Conservation (phyloP, 2,329 filamentous ascomycete genomes). For the Fusarium napiforme region DNA sequence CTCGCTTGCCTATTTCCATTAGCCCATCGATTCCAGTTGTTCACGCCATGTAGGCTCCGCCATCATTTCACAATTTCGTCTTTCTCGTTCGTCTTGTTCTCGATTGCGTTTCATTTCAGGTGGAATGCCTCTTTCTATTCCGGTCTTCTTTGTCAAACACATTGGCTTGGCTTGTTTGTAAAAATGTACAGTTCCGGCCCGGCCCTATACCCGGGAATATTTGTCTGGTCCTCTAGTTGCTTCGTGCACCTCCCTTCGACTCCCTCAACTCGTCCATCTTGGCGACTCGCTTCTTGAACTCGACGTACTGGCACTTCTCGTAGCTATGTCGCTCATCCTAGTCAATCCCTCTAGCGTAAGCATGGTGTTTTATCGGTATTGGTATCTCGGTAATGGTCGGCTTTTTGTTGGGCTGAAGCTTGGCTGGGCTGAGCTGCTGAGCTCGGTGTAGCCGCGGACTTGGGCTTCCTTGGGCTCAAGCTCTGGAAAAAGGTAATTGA, state of each 20-base stretch:
- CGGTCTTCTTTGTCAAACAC: constrained; percentile 39
- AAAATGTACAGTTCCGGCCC: constrained; percentile 48
- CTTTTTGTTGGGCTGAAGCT: constrained; percentile 7
- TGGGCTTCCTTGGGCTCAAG: constrained; percentile 2
- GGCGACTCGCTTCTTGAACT: constrained; percentile 97
- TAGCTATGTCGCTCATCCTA: constrained; percentile 97
- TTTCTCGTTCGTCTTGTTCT: constrained; percentile 8
- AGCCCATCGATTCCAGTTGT: constrained; percentile 41
- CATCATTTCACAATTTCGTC: constrained; percentile 24
- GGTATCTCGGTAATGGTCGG: constrained; percentile 26
- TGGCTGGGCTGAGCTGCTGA: neutral
- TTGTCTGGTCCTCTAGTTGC: constrained; percentile 70
- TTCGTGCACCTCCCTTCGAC: constrained; percentile 84
- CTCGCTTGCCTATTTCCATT: constrained; percentile 36
- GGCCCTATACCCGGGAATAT: constrained; percentile 26
- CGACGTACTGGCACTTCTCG: constrained; percentile 99
- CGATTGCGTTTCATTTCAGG: constrained; percentile 23
- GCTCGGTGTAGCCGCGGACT: constrained; percentile 11
- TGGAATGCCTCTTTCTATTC: constrained; percentile 44
- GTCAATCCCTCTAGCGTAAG: constrained; percentile 36
- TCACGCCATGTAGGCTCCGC: constrained; percentile 35
- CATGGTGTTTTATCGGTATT: constrained; percentile 17
- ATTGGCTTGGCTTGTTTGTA: constrained; percentile 42
- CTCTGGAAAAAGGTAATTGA: constrained; percentile 31
- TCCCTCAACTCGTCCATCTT: constrained; percentile 98